Evolutionary conservation across 495 filamentous ascomycete genomes (phyloP), one percentile per base, ranked within the genome.

Genomic region (Hyaloscypha finlandica): DNA sequence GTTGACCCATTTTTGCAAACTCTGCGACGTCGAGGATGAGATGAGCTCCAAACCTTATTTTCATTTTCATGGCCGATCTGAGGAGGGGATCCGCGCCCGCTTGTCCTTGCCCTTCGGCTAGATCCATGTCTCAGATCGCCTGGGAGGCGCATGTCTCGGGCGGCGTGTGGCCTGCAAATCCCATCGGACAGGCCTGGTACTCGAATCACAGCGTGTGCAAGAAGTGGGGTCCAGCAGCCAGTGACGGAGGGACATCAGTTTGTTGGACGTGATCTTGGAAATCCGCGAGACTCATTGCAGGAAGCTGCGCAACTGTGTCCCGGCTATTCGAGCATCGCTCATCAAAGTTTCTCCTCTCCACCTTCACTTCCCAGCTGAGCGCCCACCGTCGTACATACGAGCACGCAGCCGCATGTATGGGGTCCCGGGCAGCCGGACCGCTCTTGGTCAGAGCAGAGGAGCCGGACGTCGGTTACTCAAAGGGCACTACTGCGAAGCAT

Each of bases 71-170:
- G 42, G 42, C 42, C 42, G 8, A 56, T 30, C 53, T 12, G 22
- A 20, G 51, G 4, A 53, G 22, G 16, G 53, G 25, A 25, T 19
- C 22, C 29, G 2, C 20, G 12, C 14, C 53, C 19, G 20, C 59
- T 48, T 9, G 30, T 29, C 42, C 11, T 12, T 22, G 48, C 33
- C 19, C 14, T 48, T 69, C 32, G 62, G 20, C 45, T 48, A 62
- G 19, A 70, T 70, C 68, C 68, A 63, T 37, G 65, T 51, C 19
- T 68, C 65, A 63, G 65, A 68, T 68, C 65, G 58, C 30, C 29
- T 11, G 19, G 53, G n/a, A 56, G 65, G 45, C n/a, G 12, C 35
- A 37, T 37, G 35, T 37, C 35, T 35, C 19, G 48, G 31, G 37
- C 5, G 35, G 8, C 35, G 19, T 61, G 59, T n/a, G 32, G 56